Evolutionary conservation across 176 grass and related monocot species (phyloP).

Genomic region (Cocos nucifera): DNA sequence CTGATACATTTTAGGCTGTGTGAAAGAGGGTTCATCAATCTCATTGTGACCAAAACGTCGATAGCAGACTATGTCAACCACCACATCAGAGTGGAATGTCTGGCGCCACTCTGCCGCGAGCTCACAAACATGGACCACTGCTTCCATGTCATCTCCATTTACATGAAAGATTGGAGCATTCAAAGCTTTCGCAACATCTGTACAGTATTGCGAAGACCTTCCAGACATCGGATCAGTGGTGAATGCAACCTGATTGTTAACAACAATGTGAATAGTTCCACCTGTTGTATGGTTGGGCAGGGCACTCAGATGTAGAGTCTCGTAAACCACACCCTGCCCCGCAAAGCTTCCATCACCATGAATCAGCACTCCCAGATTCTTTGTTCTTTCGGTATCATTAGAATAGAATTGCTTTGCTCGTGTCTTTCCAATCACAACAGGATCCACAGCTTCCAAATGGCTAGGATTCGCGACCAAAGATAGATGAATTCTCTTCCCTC

Average conservation of each 20-base stretch:
- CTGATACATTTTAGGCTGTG: constrained; percentile 97
- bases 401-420: constrained; percentile 90
- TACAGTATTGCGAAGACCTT: constrained; percentile 46
- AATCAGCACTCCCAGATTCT: constrained; percentile 76
- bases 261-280: constrained; percentile 57
- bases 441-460: constrained; percentile 85
- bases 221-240: constrained; percentile 40
- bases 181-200: constrained; percentile 54
- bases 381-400: constrained; percentile 76
- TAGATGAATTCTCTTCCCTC: constrained; percentile 79
- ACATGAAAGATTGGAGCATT: constrained; percentile 80
- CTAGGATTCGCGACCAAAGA: constrained; percentile 91
- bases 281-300: constrained; percentile 91
- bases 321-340: constrained; percentile 86
- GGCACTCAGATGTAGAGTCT: constrained; percentile 92
- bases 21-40: constrained; percentile 98
- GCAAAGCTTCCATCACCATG: constrained; percentile 96
- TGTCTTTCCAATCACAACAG: constrained; percentile 83
- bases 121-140: constrained; percentile 77
- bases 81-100: constrained; percentile 87
- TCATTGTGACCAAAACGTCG: constrained; percentile 90
- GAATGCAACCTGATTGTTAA: constrained; percentile 54
- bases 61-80: constrained; percentile 85
- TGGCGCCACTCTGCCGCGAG: constrained; percentile 92
- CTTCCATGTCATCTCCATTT: constrained; percentile 92